Percentiles rank a stretch among this genome's conserved stretches.
Evolutionary conservation across 2,329 filamentous ascomycete species (phyloP).

Genomic region (Fusarium sp.): DNA sequence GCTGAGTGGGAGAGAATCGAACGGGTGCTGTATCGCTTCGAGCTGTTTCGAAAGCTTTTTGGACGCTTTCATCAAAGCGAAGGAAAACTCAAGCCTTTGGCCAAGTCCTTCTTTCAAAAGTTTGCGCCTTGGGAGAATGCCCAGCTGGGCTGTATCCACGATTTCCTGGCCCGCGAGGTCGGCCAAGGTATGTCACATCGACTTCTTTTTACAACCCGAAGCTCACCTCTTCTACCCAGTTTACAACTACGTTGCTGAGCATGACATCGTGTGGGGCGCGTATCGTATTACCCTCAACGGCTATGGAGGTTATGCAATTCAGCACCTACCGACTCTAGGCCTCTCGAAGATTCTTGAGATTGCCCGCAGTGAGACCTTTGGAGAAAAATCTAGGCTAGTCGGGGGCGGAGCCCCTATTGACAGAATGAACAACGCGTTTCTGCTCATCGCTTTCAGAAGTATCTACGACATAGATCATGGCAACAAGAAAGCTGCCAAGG

Average conservation of each 20-base stretch:
- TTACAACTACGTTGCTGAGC: background rate
- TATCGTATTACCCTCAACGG: background rate
- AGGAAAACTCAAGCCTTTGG: background rate
- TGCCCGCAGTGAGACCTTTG: background rate
- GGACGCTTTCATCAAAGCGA: background rate
- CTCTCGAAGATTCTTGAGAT: background rate
- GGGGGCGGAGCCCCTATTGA: background rate
- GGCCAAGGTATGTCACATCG: background rate
- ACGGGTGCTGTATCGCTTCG: background rate
- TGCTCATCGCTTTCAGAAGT: no score
- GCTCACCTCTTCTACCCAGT: background rate
- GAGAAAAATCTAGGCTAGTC: background rate
- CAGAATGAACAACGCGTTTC: background rate
- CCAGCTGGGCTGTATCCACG: background rate
- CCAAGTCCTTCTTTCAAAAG: background rate
- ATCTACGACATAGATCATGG: no score
- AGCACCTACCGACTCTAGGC: background rate
- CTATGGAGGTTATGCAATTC: background rate
- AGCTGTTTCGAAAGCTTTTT: background rate
- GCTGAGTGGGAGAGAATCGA: background rate
- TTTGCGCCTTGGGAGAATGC: background rate
- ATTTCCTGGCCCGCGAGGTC: background rate
- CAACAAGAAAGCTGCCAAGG: background rate
- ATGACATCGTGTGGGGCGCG: background rate
- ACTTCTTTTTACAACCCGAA: rapidly evolving